phyloP scores from a whole-genome alignment of 495 filamentous ascomycete species.

The Corynascus novoguineensis region DNA sequence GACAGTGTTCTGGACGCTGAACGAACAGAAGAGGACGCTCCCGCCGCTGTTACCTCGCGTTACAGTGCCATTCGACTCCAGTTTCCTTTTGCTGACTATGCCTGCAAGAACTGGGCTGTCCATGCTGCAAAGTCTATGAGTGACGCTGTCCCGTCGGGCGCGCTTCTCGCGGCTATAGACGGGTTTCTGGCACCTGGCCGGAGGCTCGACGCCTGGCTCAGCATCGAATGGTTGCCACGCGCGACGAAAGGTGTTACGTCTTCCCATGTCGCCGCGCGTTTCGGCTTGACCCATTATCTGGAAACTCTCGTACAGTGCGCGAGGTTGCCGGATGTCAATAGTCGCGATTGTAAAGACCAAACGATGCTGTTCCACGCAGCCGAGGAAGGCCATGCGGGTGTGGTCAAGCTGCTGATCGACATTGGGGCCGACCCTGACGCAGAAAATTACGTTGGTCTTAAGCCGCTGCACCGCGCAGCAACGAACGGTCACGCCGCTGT shows the following conservation, averaged over 20 bases:
- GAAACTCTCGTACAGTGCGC: neutral
- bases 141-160: neutral
- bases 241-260: neutral
- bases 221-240: neutral
- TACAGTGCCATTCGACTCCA: neutral
- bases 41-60: neutral
- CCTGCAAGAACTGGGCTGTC: conserved; percentile 21
- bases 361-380: conserved; percentile 14
- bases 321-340: neutral
- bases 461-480: conserved; percentile 27
- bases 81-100: conserved; percentile 25
- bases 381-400: conserved; percentile 1
- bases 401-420: conserved; percentile 7
- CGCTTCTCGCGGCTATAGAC: conserved; percentile 1
- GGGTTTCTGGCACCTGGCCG: conserved; percentile 3
- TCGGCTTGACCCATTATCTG: conserved; percentile 15
- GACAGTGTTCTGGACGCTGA: neutral
- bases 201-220: conserved; percentile 11
- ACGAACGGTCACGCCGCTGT: conserved; percentile 14
- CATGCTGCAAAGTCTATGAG: conserved; percentile 18
- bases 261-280: conserved; percentile 9
- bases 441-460: conserved; percentile 17
- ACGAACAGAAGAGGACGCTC: neutral
- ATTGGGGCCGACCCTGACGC: conserved; percentile 19
- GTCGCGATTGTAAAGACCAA: neutral